Base-by-base conservation (phyloP, 176 grass and related monocot genomes). In the Carex kokanica region DNA sequence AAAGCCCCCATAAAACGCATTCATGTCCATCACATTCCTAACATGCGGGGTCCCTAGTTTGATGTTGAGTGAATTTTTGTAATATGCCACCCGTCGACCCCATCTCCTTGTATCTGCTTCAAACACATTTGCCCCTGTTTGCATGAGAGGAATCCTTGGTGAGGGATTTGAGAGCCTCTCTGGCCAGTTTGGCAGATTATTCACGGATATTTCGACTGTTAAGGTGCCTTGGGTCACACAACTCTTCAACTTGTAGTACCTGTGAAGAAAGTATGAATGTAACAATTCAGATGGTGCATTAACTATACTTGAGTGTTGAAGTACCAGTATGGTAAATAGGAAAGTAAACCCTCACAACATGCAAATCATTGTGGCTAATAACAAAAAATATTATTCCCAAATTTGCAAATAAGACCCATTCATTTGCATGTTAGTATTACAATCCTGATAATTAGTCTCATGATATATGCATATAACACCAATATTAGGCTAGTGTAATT, bases 21-120 rank as follows among this genome's bases (percentile, higher is more conserved):
- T 95, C 96, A 93, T 98, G 86, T 98, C 96, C 96, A 95, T 95
- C 31, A 95, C 77, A 89, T 92, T 95, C 68, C 85, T 86, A 73
- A 93, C 83, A 38, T 60, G 67, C 75, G 87, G 25, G 43, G 73
- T 93, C 4, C 95, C 95, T 77, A 98, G 87, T 65, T 91, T 87
- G 21, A 98, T 75, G 43, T 91, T 88, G 54, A 98, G 92, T 45
- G 88, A 86, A 83, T 87, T 91, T 85, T 98, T 98, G 81, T 98
- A 95, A 87, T 91, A 90, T 52, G 84, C 83, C 67, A 98, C 88
- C 83, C 86, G 78, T 87, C 84, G 86, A 4, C 52, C 27, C 96
- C 93, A 98, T 24, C 84, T 85, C 85, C 86, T 88, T 75, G 74
- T 88, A 85, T 93, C 96, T 86, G 23, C 75, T 84, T 92, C 80